Evolutionary conservation across 2,329 filamentous ascomycete species (phyloP).

Genomic region (Ophiocordyceps unilateralis): DNA sequence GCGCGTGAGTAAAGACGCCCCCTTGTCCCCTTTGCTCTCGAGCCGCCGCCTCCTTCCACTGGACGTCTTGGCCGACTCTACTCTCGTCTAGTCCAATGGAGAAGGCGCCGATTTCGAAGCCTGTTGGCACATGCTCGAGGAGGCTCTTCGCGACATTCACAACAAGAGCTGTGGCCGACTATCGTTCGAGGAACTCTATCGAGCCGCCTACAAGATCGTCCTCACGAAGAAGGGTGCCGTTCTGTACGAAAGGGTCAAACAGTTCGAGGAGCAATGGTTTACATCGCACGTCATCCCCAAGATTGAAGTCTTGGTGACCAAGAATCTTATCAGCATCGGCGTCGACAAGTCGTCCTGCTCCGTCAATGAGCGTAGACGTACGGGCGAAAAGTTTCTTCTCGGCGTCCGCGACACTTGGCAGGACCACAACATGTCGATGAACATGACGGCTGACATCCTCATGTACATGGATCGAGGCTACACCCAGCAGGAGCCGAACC

Average conservation of each 20-base stretch:
- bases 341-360: slow-evolving; percentile 43
- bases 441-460: slow-evolving; percentile 88
- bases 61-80: slow-evolving; percentile 7
- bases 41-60: too few species aligned
- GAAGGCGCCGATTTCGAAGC: slow-evolving; percentile 67
- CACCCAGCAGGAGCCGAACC: slow-evolving; percentile 44
- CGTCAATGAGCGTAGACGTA: slow-evolving; percentile 60
- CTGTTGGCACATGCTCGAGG: slow-evolving; percentile 61
- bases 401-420: slow-evolving; percentile 67
- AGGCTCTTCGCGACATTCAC: slow-evolving; percentile 75
- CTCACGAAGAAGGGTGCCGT: slow-evolving; percentile 69
- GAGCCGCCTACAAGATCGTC: slow-evolving; percentile 85
- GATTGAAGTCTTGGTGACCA: slow-evolving; percentile 55
- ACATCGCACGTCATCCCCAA: slow-evolving; percentile 51
- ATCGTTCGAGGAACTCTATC: slow-evolving; percentile 91
- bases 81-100: slow-evolving; percentile 13
- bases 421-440: slow-evolving; percentile 82
- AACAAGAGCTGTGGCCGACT: slow-evolving; percentile 76
- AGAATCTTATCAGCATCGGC: slow-evolving; percentile 43
- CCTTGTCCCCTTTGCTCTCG: background rate
- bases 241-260: slow-evolving; percentile 64
- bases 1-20: slow-evolving; percentile 18
- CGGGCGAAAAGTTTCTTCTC: slow-evolving; percentile 68
- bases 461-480: slow-evolving; percentile 95
- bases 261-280: slow-evolving; percentile 73